phyloP scores from a whole-genome alignment of 2,329 filamentous ascomycete genomes.

The Trichothecium roseum region DNA sequence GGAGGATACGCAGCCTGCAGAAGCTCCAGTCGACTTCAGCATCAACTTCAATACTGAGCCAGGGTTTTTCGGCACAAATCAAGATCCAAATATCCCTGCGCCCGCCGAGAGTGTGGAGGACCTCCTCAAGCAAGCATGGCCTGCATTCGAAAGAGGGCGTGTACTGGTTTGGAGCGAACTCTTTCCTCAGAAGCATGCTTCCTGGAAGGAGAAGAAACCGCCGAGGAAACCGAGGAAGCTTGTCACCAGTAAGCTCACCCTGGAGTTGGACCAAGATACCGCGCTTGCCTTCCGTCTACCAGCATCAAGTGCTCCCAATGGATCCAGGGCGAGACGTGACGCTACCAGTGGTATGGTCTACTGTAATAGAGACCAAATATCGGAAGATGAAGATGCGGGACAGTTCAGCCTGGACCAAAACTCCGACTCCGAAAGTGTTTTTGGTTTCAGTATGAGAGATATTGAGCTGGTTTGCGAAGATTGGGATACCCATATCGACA shows the following conservation, averaged over 20 bases:
- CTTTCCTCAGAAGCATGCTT: slow-evolving; percentile 69
- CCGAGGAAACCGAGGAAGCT: slow-evolving; percentile 71
- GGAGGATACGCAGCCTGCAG: slow-evolving; percentile 18
- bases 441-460: slow-evolving; percentile 68
- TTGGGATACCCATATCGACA: slow-evolving; percentile 59
- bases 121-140: slow-evolving; percentile 69
- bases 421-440: slow-evolving; percentile 54
- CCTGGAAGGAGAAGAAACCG: slow-evolving; percentile 70
- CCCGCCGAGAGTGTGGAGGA: slow-evolving; percentile 66
- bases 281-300: slow-evolving; percentile 76
- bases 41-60: slow-evolving; percentile 40
- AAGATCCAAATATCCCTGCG: slow-evolving; percentile 55
- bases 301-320: slow-evolving; percentile 20
- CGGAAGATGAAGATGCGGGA: slow-evolving; percentile 22
- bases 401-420: slow-evolving; percentile 39
- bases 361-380: slow-evolving; percentile 27
- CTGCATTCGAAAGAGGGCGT: slow-evolving; percentile 65
- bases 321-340: slow-evolving; percentile 37
- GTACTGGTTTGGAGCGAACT: slow-evolving; percentile 73
- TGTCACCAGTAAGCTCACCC: slow-evolving; percentile 74
- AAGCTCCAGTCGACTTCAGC: slow-evolving; percentile 27
- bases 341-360: slow-evolving; percentile 37
- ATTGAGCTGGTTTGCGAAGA: slow-evolving; percentile 79
- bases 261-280: slow-evolving; percentile 79
- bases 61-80: slow-evolving; percentile 34